phyloP scores from a whole-genome alignment of 768 basidiomycete genomes.

The Rickenella mellea region DNA sequence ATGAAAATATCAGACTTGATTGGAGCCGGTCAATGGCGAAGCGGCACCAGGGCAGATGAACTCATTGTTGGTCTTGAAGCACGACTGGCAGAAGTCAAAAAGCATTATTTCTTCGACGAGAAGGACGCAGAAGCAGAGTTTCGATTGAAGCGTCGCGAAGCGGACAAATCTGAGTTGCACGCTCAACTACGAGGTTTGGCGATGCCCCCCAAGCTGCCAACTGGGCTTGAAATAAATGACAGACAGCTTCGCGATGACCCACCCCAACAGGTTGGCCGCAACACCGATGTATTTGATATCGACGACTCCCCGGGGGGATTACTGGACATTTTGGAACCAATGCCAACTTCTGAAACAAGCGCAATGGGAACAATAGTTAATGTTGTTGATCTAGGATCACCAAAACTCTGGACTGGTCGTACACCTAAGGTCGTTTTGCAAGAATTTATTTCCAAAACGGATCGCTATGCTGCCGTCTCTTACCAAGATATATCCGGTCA shows the following conservation, averaged over 20 bases:
- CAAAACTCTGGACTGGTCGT: constrained; percentile 76
- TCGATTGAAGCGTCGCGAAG: constrained; percentile 40
- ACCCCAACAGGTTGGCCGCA: background rate
- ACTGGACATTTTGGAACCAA: constrained; percentile 63
- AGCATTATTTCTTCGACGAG: constrained; percentile 64
- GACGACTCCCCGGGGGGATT: constrained; percentile 51
- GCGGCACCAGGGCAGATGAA: constrained; percentile 17
- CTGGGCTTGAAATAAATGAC: too few relatives aligned
- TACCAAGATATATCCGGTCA: constrained; percentile 56
- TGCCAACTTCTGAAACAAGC: constrained; percentile 48
- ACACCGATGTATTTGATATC: constrained; percentile 43
- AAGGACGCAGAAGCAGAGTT: constrained; percentile 54
- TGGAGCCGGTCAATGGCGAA: constrained; percentile 18
- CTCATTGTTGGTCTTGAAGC: constrained; percentile 30
- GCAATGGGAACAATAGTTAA: constrained; percentile 41
- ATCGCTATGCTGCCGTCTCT: constrained; percentile 66
- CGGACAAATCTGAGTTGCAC: constrained; percentile 33
- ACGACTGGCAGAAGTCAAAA: constrained; percentile 36
- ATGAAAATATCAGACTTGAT: constrained; percentile 42
- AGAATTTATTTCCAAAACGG: constrained; percentile 57
- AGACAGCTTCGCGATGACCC: background rate
- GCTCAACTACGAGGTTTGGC: constrained; percentile 27
- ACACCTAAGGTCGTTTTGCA: constrained; percentile 68
- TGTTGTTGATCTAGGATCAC: constrained; percentile 66
- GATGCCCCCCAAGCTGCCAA: constrained; percentile 16